phyloP scores from a whole-genome alignment of 768 basidiomycete genomes.

The Tephrocybe sp. region DNA sequence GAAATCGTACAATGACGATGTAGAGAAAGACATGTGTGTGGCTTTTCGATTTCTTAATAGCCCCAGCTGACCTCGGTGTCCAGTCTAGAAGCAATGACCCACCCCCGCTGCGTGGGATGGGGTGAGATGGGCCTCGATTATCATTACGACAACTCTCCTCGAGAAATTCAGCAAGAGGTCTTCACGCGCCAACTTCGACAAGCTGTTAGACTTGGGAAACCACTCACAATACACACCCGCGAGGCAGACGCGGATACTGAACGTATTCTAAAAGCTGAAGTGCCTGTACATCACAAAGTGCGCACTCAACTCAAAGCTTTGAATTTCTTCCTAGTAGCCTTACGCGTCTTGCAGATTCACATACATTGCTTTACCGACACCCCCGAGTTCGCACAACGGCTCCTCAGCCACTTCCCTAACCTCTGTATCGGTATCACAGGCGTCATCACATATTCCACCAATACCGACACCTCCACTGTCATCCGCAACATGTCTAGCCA shows the following conservation, averaged over 20 bases:
- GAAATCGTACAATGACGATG: constrained; percentile 58
- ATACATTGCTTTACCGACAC: constrained; percentile 88
- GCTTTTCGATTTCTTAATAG: background rate
- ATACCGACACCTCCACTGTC: constrained; percentile 65
- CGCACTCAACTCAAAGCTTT: constrained; percentile 7
- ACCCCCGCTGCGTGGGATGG: constrained; percentile 83
- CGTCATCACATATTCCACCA: constrained; percentile 78
- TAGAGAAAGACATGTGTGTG: constrained; percentile 68
- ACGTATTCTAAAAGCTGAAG: constrained; percentile 69
- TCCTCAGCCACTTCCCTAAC: constrained; percentile 77
- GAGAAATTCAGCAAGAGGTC: constrained; percentile 61
- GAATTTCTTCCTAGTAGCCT: background rate
- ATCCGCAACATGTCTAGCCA: constrained; percentile 50
- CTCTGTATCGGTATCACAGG: constrained; percentile 84
- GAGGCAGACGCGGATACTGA: constrained; percentile 86
- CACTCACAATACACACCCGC: constrained; percentile 83
- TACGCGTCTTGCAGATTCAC: constrained; percentile 53
- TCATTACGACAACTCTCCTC: constrained; percentile 77
- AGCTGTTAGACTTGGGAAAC: constrained; percentile 68
- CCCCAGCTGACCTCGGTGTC: background rate
- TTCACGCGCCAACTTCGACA: constrained; percentile 66
- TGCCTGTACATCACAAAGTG: constrained; percentile 70
- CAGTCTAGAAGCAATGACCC: constrained; percentile 72
- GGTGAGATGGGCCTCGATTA: constrained; percentile 89
- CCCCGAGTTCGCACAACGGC: constrained; percentile 65